A percentile compares a stretch with the other conserved stretches of the same genome.
phyloP scores from a whole-genome alignment of 2,329 filamentous ascomycete genomes.

The Mollisia scopiformis region DNA sequence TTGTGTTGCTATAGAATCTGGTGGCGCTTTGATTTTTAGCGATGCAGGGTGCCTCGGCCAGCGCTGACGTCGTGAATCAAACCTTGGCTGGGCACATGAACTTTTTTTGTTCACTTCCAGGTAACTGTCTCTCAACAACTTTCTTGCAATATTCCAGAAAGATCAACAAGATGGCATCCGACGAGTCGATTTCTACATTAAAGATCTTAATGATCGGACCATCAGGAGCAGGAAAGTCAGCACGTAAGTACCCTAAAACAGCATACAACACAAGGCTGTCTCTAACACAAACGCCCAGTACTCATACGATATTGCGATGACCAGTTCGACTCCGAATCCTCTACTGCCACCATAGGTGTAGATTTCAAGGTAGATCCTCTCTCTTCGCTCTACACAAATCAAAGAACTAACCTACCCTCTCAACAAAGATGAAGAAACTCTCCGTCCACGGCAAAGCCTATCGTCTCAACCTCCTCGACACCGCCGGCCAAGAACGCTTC shows the following conservation, averaged over 20 bases:
- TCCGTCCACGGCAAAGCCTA: constrained; percentile 55
- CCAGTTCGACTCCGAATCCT: constrained; percentile 57
- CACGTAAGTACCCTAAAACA: constrained; percentile 42
- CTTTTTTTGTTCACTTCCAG: not conserved
- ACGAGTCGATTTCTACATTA: constrained; percentile 51
- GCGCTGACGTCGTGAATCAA: constrained; percentile 25
- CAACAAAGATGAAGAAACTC: constrained; percentile 52
- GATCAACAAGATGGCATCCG: constrained; percentile 43
- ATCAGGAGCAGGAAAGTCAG: constrained; percentile 58
- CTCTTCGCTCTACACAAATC: not conserved
- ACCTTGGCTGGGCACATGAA: constrained; percentile 2
- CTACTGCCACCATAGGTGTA: constrained; percentile 58
- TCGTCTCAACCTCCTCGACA: constrained; percentile 68
- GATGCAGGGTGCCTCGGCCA: not conserved
- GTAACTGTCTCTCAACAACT: constrained; percentile 6
- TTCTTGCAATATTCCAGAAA: constrained; percentile 3
- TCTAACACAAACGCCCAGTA: constrained; percentile 40
- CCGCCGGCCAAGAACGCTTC: constrained; percentile 94
- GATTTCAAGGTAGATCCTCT: constrained; percentile 53
- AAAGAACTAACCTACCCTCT: not conserved
- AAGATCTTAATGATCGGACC: constrained; percentile 60
- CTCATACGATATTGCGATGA: constrained; percentile 59
- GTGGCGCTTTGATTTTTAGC: constrained; percentile 22
- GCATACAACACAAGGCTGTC: not conserved
- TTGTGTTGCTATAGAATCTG: constrained; percentile 4